These are phyloP conservation scores for Linderina pennispora DNA, from an alignment of 192 early-diverging fungal genomes.

Conservation along the genomic window DNA sequence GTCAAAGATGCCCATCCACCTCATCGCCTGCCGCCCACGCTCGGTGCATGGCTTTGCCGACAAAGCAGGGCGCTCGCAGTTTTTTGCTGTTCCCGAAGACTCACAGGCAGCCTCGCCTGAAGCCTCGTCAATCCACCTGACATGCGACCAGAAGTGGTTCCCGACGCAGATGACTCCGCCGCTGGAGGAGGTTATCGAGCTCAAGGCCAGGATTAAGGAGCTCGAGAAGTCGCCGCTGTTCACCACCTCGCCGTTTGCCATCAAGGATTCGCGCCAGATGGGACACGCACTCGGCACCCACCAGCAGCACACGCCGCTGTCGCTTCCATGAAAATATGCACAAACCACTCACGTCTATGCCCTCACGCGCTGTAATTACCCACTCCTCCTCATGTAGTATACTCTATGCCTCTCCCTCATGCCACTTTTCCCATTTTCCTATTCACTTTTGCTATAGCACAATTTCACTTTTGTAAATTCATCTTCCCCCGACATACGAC, in stretches of 20 bases:
- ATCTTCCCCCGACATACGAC: no score
- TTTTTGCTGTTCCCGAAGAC: conserved; percentile 12
- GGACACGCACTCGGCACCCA: no score
- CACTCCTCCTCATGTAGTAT: no score
- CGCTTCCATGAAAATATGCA: no score
- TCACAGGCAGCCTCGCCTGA: conserved; percentile 10
- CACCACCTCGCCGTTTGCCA: background rate
- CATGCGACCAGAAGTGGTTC: conserved; percentile 15
- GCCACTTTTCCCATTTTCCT: no score
- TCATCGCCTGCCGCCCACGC: background rate
- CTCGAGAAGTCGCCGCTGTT: conserved; percentile 42
- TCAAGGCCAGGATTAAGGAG: conserved; percentile 21
- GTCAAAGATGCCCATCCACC: conserved; percentile 23
- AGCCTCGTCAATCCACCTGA: background rate
- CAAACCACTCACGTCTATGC: no score
- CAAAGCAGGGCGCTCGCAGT: conserved; percentile 12
- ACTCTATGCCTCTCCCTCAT: no score
- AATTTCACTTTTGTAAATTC: no score
- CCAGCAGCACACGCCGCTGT: no score
- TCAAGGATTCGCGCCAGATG: no score
- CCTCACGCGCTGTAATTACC: no score
- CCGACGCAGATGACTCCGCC: conserved; percentile 36
- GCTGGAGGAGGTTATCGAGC: conserved; percentile 29
- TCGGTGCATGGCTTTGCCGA: conserved; percentile 2
- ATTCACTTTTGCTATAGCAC: no score